Evolutionary conservation across 1,139 yeast species (phyloP), one percentile per base, ranked within the genome.

Genomic region (Taiozyma sp.): DNA sequence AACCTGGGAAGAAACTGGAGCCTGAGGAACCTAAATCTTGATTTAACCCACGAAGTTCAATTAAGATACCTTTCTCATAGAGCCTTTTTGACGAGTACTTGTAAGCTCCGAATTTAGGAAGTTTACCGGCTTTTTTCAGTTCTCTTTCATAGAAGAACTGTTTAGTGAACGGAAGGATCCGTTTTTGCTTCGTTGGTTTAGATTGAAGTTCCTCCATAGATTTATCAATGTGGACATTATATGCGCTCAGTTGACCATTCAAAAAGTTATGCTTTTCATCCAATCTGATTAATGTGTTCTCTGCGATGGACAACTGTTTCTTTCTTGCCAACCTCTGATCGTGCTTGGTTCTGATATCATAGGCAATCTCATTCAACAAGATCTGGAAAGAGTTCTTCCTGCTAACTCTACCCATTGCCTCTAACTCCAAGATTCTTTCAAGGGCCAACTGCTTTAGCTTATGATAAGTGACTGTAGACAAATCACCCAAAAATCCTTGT

Each of bases 91-190:
- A 85, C 0, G 89, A 77, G 69, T 88, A 88, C 67, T 86, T 88
- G 70, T 83, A 88, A 1, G 95, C 87, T 9, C 96, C 96, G 66
- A 85, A 88, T 62, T 79, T 80, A 2, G 95, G 91, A 45, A 83
- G 70, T 45, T 84, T 73, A 35, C 93, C 88, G 13, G 57, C 67
- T 68, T 77, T 82, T 60, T 83, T 82, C 58, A 88, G 71, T 56
- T 84, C 89, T 37, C 91, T 72, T 62, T 83, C 86, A 62, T 86
- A 87, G 68, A 85, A 86, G 67, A 84, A 87, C 58, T 88, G 95
- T 62, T 81, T 85, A 40, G 91, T 83, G 68, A 88, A 87, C 2
- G 86, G 85, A 29, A 88, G 75, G 44, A 68, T 66, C 52, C 70
- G 55, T 56, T 68, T 79, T 71, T 54, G 79, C 81, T 61, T 80